Conservation (phyloP, 129 eudicot genomes). For the Lonicera japonica region DNA sequence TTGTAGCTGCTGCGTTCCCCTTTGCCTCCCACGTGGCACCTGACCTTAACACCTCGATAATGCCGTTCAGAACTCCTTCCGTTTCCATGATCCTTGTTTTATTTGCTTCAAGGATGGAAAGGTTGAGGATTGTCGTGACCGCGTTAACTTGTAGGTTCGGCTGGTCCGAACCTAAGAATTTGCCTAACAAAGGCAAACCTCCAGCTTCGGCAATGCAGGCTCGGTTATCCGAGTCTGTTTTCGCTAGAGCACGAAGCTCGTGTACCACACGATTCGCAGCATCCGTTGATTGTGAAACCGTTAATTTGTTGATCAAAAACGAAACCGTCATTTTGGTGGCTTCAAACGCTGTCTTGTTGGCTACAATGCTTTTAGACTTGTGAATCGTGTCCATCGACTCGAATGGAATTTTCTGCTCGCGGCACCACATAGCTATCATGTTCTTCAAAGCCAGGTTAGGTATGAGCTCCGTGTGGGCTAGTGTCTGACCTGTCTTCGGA, state of each 20-base stretch:
- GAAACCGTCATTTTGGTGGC: conserved; percentile 87
- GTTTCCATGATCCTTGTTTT: conserved; percentile 75
- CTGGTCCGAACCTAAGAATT: conserved; percentile 49
- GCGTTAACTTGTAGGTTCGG: conserved; percentile 75
- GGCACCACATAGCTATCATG: conserved; percentile 93
- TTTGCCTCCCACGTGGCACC: conserved; percentile 96
- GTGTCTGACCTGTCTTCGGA: conserved; percentile 84
- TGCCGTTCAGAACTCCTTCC: conserved; percentile 57
- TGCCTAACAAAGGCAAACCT: conserved; percentile 56
- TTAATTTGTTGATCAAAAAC: conserved; percentile 49
- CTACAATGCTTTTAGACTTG: conserved; percentile 29
- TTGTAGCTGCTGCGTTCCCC: conserved; percentile 88
- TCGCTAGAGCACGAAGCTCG: conserved; percentile 83
- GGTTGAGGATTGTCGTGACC: conserved; percentile 70
- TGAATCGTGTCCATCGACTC: conserved; percentile 49
- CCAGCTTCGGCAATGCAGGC: conserved; percentile 80
- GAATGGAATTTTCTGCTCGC: conserved; percentile 71
- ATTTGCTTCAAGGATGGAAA: conserved; percentile 75
- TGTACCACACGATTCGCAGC: conserved; percentile 52
- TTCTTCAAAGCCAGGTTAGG: conserved; percentile 69
- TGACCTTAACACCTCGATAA: conserved; percentile 65
- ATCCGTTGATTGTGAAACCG: conserved; percentile 34
- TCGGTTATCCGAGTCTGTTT: conserved; percentile 77
- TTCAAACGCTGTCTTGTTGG: conserved; percentile 64
- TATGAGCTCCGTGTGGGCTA: conserved; percentile 64